These are phyloP conservation scores for Solanum habrochaites DNA, from an alignment of 257 asterid species.

Conservation along the genomic window DNA sequence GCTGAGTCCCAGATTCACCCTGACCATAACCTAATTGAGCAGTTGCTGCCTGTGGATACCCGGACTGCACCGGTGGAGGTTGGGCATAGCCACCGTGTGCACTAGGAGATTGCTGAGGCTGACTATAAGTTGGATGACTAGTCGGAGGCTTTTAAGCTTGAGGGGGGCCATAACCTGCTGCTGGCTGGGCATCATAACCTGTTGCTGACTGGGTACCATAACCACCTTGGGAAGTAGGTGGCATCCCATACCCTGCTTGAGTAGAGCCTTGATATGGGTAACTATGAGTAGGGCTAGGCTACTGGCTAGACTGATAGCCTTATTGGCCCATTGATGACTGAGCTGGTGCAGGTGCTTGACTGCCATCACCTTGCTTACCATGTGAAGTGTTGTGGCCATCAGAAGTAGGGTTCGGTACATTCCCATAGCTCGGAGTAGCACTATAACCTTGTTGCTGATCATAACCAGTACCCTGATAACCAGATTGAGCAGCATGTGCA, in stretches of 20 bases:
- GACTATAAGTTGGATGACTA: constrained; percentile 35
- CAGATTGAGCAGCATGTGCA: constrained; percentile 43
- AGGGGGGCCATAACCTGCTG: neutral
- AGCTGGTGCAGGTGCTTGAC: constrained; percentile 46
- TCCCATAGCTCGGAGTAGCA: constrained; percentile 49
- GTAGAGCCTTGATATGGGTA: constrained; percentile 44
- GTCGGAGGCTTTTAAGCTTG: constrained; percentile 19
- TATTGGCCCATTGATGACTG: constrained; percentile 32
- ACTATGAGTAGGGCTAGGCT: constrained; percentile 28
- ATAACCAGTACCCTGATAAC: constrained; percentile 46
- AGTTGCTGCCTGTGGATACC: constrained; percentile 11
- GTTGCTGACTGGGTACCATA: constrained; percentile 42
- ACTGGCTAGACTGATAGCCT: constrained; percentile 39
- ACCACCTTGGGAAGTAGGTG: constrained; percentile 46
- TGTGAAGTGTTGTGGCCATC: constrained; percentile 47
- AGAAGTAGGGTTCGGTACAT: constrained; percentile 16
- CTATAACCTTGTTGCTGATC: constrained; percentile 74
- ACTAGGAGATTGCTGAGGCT: constrained; percentile 40
- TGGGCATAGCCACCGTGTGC: constrained; percentile 33
- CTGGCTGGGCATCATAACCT: constrained; percentile 12
- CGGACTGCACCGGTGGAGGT: constrained; percentile 18
- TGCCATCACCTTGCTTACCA: constrained; percentile 53
- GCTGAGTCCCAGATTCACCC: constrained; percentile 17
- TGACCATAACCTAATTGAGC: constrained; percentile 23
- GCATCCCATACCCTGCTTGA: constrained; percentile 52